Evolutionary conservation across 441 rosid species (phyloP), one percentile per base, ranked within the genome.

Genomic region (Geranium incanum): DNA sequence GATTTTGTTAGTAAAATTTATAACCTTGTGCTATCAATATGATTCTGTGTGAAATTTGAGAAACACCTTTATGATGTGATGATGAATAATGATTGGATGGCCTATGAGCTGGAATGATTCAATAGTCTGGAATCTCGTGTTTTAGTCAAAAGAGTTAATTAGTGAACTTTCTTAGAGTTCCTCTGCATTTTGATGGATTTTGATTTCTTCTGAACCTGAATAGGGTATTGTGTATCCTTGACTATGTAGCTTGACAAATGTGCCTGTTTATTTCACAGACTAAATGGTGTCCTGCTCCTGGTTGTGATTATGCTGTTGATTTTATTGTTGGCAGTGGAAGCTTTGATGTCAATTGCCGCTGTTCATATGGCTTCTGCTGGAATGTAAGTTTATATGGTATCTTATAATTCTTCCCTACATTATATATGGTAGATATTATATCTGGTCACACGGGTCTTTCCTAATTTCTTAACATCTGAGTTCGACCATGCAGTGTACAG

Each of bases 281-380:
- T 81, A 95, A 95, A 75, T 95, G 98, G 97, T 95, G 99, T 78
- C 99, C 98, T 52, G 78, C 77, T 55, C 76, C 78, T 18, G 80
- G 82, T 6, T 78, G 84, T 21, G 73, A 71, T 36, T 72, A 76
- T 48, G 84, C 82, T 7, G 75, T 81, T 15, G 75, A 76, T 43
- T 78, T 74, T 66, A 3, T 52, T 45, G 66, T 71, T 60, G 80
- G 72, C n/a, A 45, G 74, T 71, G 77, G 62, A 59, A 63, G 71
- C 38, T 81, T 23, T 28, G 80, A 78, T 71, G 76, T 72, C 16
- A 57, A 66, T 2, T 83, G 84, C 45, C 68, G 18, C 36, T 83
- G 86, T 71, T 72, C 77, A 2, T 65, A 67, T 70, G 68, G 41
- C 33, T 83, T 83, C 59, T 95, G 99, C 80, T 95, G 98, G 98